Evolutionary conservation across 257 asterid species (phyloP).

Genomic region (Cruciata laevipes): DNA sequence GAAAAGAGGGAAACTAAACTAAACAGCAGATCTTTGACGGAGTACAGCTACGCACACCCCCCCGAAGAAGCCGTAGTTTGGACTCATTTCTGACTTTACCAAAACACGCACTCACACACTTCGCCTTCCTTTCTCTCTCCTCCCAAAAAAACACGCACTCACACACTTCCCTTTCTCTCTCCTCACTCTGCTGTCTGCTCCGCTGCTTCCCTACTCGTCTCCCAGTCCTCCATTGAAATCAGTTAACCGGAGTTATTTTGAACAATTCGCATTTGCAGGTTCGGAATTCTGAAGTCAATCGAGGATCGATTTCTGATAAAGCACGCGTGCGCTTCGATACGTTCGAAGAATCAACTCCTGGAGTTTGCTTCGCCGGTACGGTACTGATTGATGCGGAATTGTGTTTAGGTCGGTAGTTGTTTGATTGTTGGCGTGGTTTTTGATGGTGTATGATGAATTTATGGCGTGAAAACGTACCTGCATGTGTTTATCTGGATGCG

Average conservation of each 20-base stretch:
- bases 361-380: slow-evolving; percentile 15
- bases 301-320: background rate
- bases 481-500: background rate
- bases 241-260: background rate
- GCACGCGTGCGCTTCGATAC: background rate
- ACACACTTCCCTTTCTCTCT: slow-evolving; percentile 12
- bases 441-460: background rate
- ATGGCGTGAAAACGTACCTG: background rate
- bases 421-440: background rate
- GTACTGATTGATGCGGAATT: background rate
- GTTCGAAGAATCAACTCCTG: slow-evolving; percentile 2
- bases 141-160: background rate
- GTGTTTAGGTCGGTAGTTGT: background rate
- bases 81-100: slow-evolving; percentile 10
- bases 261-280: background rate
- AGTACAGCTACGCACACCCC: slow-evolving; percentile 20
- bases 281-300: background rate
- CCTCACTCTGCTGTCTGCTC: slow-evolving; percentile 3
- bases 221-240: background rate
- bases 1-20: background rate
- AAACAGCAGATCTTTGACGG: slow-evolving; percentile 19
- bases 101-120: slow-evolving; percentile 10
- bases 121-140: background rate
- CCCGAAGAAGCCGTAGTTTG: slow-evolving; percentile 7
- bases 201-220: background rate